Percentiles rank a stretch among this genome's conserved stretches.
phyloP scores from a whole-genome alignment of 2,329 filamentous ascomycete genomes.

The Pseudogymnoascus pannorum region DNA sequence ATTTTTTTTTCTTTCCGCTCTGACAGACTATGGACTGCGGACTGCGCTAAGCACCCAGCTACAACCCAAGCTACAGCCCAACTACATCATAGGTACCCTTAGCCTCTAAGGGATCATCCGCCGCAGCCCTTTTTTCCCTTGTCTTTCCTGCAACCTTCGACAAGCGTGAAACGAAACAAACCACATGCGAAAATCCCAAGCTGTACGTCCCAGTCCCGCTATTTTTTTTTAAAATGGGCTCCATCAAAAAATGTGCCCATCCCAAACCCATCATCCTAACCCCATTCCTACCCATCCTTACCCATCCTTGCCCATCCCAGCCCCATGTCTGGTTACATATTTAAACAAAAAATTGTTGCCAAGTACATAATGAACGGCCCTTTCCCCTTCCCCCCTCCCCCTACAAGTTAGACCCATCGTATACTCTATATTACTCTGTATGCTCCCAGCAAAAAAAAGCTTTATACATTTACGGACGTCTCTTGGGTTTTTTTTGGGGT shows the following conservation, averaged over 20 bases:
- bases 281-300: neutral
- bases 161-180: neutral
- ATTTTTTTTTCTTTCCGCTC: no score
- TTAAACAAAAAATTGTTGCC: neutral
- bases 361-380: neutral
- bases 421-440: constrained; percentile 4
- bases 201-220: neutral
- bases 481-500: neutral
- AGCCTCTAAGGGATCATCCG: neutral
- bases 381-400: neutral
- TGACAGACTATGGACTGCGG: no score
- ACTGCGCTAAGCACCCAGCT: no score
- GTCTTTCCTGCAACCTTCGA: neutral
- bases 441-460: neutral
- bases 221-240: neutral
- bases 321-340: neutral
- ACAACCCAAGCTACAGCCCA: neutral
- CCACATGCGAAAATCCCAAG: neutral
- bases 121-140: neutral
- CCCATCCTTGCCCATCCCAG: neutral
- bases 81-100: neutral
- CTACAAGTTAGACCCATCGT: neutral
- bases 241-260: neutral
- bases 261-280: neutral
- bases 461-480: neutral